Percentiles rank a stretch among this genome's conserved stretches.
Conservation (phyloP, 2,329 filamentous ascomycete species). For the Phaeosphaeriaceae sp. region DNA sequence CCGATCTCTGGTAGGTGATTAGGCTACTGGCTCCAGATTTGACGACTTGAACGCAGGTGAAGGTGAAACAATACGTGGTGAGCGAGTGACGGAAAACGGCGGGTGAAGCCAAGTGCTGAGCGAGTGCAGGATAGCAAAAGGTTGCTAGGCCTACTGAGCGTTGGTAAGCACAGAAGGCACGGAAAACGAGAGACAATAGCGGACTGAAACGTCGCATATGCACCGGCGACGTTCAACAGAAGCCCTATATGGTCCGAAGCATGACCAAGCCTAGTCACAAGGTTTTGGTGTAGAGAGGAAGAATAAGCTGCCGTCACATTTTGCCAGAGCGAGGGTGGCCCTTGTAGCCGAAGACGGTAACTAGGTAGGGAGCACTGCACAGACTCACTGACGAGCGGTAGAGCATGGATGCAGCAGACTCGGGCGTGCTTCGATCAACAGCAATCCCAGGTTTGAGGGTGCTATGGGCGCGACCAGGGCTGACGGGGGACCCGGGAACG, state of each 20-base stretch:
- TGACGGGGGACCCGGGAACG: conserved; percentile 36
- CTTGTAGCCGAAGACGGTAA: conserved; percentile 34
- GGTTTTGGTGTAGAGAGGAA: conserved; percentile 32
- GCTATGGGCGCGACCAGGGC: conserved; percentile 36
- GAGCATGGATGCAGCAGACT: conserved; percentile 33
- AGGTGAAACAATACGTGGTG: too few species aligned
- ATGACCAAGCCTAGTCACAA: conserved; percentile 25
- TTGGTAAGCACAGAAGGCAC: conserved; percentile 22
- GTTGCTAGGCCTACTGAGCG: conserved; percentile 29
- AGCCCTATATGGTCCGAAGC: conserved; percentile 32
- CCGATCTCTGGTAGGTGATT: background rate
- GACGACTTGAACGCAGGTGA: background rate
- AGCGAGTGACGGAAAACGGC: background rate
- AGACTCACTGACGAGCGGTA: conserved; percentile 36
- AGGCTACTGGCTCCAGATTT: background rate
- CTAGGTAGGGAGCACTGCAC: conserved; percentile 24
- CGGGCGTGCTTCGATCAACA: conserved; percentile 40
- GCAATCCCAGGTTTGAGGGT: conserved; percentile 43
- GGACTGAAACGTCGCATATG: conserved; percentile 21
- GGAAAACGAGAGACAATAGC: conserved; percentile 21
- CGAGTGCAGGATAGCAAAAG: conserved; percentile 25
- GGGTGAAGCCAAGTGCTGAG: conserved; percentile 17
- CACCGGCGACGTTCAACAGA: conserved; percentile 24
- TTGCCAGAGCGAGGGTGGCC: conserved; percentile 36
- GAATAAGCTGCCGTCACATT: conserved; percentile 38